phyloP scores from a whole-genome alignment of 345 rosid species.

The Leavenworthia alabamica region DNA sequence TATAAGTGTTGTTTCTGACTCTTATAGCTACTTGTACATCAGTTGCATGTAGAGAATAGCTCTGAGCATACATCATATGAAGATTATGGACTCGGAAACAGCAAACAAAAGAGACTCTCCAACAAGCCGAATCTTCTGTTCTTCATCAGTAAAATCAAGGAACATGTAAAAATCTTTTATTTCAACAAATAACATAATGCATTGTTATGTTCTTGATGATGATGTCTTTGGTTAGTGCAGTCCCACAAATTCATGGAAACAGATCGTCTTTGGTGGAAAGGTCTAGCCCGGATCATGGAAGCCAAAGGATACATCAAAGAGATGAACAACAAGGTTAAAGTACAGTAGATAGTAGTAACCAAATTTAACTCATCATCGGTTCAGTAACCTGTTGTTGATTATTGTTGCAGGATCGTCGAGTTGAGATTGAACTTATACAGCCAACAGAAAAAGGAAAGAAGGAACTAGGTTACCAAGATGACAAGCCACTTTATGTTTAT shows the following conservation, averaged over 20 bases:
- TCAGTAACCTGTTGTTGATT: background rate
- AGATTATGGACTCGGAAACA: constrained; percentile 30
- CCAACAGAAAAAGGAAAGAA: constrained; percentile 54
- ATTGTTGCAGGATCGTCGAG: constrained; percentile 52
- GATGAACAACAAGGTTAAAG: constrained; percentile 58
- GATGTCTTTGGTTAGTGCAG: constrained; percentile 37
- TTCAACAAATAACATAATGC: background rate
- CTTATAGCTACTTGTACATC: background rate
- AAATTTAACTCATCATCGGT: background rate
- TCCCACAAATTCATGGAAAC: constrained; percentile 44
- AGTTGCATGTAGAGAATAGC: constrained; percentile 30
- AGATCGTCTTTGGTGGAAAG: constrained; percentile 77
- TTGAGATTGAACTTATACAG: constrained; percentile 60
- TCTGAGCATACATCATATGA: constrained; percentile 35
- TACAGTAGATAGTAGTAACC: constrained; percentile 1
- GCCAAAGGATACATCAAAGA: constrained; percentile 62
- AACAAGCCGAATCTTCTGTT: constrained; percentile 52
- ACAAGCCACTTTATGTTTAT: constrained; percentile 38
- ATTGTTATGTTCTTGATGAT: constrained; percentile 9
- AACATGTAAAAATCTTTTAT: constrained; percentile 43
- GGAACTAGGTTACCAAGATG: constrained; percentile 35
- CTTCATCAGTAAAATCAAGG: constrained; percentile 56
- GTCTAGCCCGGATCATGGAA: constrained; percentile 82
- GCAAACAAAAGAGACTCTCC: constrained; percentile 23
- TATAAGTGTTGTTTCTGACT: background rate